Evolutionary conservation across 2,329 filamentous ascomycete genomes (phyloP).

Genomic region (Calonectria pseudoreteaudii): DNA sequence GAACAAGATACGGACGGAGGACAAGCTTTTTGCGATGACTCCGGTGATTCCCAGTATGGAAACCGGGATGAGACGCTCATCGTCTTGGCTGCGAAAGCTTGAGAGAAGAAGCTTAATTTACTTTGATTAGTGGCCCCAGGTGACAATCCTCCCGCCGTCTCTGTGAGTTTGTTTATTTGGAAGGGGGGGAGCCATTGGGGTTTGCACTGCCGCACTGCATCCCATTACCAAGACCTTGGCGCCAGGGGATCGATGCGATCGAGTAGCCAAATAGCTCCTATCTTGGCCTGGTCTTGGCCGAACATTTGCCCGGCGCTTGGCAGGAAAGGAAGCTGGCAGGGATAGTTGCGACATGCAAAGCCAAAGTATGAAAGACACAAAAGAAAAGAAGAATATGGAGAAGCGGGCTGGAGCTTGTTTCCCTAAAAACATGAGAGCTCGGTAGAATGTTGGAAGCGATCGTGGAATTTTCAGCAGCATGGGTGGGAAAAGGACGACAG

Average conservation of each 20-base stretch:
- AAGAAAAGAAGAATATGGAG: background rate
- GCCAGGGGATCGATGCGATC: conserved; percentile 4
- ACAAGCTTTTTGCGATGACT: background rate
- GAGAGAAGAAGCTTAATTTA: conserved; percentile 18
- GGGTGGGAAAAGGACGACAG: background rate
- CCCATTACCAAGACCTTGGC: conserved; percentile 42
- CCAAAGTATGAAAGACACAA: background rate
- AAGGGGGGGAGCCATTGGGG: background rate
- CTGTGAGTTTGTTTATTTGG: background rate
- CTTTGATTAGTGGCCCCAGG: background rate
- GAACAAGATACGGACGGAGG: background rate
- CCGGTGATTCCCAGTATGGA: background rate
- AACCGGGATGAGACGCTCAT: background rate
- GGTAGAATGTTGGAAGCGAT: background rate
- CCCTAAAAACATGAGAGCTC: background rate
- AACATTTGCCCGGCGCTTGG: conserved; percentile 14
- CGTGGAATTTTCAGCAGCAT: background rate
- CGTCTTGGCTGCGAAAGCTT: conserved; percentile 23
- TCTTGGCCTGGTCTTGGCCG: conserved; percentile 6
- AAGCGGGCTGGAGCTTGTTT: background rate
- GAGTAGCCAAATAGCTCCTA: background rate
- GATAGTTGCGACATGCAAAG: background rate
- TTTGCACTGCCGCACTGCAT: conserved; percentile 45
- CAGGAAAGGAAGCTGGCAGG: background rate
- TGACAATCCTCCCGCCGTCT: background rate